Conservation (phyloP, 2,329 filamentous ascomycete genomes). For the Colletotrichum plurivorum region DNA sequence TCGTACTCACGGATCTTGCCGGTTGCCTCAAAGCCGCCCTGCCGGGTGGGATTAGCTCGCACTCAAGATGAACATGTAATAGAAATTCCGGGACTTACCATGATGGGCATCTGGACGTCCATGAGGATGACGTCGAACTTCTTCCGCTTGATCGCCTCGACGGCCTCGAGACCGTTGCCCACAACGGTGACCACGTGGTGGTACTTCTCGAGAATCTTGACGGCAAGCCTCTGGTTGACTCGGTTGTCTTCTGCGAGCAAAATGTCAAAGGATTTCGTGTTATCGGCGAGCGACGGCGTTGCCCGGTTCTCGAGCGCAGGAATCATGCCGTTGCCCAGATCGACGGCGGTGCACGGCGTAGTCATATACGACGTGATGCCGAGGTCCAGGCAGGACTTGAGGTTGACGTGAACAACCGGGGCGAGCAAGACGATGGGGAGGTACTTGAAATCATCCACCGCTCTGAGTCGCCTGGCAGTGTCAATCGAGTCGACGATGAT, state of each 20-base stretch:
- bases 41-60: conserved; percentile 37
- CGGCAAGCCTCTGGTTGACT: conserved; percentile 95
- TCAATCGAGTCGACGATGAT: conserved; percentile 96
- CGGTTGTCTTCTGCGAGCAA: conserved; percentile 96
- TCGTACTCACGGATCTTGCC: conserved; percentile 97
- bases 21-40: conserved; percentile 97
- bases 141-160: conserved; percentile 91
- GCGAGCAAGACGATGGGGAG: conserved; percentile 95
- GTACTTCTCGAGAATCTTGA: conserved; percentile 98
- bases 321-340: conserved; percentile 95
- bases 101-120: conserved; percentile 99
- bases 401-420: conserved; percentile 88
- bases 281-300: conserved; percentile 91
- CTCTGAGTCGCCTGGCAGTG: conserved; percentile 86
- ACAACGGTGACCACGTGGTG: conserved; percentile 94
- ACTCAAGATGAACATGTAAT: conserved; percentile 25
- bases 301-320: conserved; percentile 94
- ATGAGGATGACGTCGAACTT: conserved; percentile 97
- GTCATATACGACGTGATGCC: conserved; percentile 99
- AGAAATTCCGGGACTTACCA: conserved; percentile 71
- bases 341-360: conserved; percentile 92
- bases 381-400: conserved; percentile 94
- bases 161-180: conserved; percentile 92
- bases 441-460: conserved; percentile 96
- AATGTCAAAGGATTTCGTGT: conserved; percentile 96